These are phyloP conservation scores for Sclerotinia minor DNA, from an alignment of 2,329 filamentous ascomycete genomes.

Conservation along the genomic window DNA sequence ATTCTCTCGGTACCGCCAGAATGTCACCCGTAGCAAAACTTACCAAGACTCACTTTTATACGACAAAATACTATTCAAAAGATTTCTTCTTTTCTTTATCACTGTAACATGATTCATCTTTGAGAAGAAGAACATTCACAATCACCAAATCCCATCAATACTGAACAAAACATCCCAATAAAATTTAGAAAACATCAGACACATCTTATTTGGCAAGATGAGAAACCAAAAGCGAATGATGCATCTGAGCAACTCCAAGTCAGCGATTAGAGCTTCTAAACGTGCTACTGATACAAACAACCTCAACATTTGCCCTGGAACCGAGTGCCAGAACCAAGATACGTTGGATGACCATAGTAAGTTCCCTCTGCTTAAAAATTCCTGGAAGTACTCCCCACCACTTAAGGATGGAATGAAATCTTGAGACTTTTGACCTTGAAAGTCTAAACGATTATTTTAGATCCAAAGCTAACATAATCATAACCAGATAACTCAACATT, in stretches of 20 bases:
- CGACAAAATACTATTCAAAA: too few species aligned
- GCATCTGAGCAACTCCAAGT: too few species aligned
- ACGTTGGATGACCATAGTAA: too few species aligned
- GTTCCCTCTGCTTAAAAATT: background rate
- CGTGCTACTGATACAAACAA: background rate
- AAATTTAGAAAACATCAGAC: background rate
- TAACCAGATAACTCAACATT: background rate
- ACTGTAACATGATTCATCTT: background rate
- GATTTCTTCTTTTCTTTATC: too few species aligned
- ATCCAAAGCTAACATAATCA: background rate
- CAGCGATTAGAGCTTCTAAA: too few species aligned
- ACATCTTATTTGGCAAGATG: too few species aligned
- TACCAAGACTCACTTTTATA: background rate
- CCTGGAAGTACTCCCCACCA: background rate
- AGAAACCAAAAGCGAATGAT: background rate
- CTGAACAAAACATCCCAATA: background rate
- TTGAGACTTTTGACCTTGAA: too few species aligned
- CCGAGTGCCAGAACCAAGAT: background rate
- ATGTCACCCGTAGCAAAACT: fast-evolving
- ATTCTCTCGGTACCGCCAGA: too few species aligned
- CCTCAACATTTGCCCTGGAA: background rate
- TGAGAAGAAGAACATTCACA: background rate
- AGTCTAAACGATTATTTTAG: background rate
- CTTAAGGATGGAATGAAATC: too few species aligned
- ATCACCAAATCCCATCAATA: fast-evolving